phyloP scores from a whole-genome alignment of 2,329 filamentous ascomycete genomes.

The Stagonosporopsis cucurbitacearum region DNA sequence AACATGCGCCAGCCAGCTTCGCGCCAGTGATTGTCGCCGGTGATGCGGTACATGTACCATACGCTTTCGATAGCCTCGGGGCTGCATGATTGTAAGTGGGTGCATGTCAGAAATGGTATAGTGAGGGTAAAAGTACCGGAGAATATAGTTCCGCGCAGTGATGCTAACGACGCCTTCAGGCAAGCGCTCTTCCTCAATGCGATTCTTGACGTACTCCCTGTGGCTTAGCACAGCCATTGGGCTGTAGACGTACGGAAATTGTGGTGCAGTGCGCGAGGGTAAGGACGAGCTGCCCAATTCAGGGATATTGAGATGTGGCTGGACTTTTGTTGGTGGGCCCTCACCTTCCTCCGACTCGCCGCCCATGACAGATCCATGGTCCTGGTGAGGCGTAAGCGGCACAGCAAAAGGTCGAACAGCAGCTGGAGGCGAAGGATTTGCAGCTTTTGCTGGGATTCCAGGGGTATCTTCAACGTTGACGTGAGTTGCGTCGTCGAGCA shows the following conservation, averaged over 20 bases:
- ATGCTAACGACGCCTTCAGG: slow-evolving; percentile 64
- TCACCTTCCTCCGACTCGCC: slow-evolving; percentile 30
- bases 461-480: slow-evolving; percentile 11
- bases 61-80: slow-evolving; percentile 84
- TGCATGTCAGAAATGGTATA: not conserved
- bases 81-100: slow-evolving; percentile 26
- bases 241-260: slow-evolving; percentile 41
- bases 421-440: slow-evolving; percentile 12
- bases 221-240: slow-evolving; percentile 41
- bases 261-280: slow-evolving; percentile 33
- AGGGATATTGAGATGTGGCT: slow-evolving; percentile 18
- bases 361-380: slow-evolving; percentile 25
- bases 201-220: slow-evolving; percentile 45
- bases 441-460: slow-evolving; percentile 5
- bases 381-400: slow-evolving; percentile 10
- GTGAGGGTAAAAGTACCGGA: slow-evolving; percentile 55
- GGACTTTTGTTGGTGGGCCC: slow-evolving; percentile 33
- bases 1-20: slow-evolving; percentile 80
- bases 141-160: slow-evolving; percentile 65
- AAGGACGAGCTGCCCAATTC: slow-evolving; percentile 10
- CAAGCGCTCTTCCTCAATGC: slow-evolving; percentile 54
- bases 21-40: slow-evolving; percentile 69
- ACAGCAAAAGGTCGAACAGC: slow-evolving; percentile 18
- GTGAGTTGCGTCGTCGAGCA: slow-evolving; percentile 32
- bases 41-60: slow-evolving; percentile 78